Percentiles rank a stretch among this genome's conserved stretches.
phyloP scores from a whole-genome alignment of 441 rosid species.

The Lepidium campestre region DNA sequence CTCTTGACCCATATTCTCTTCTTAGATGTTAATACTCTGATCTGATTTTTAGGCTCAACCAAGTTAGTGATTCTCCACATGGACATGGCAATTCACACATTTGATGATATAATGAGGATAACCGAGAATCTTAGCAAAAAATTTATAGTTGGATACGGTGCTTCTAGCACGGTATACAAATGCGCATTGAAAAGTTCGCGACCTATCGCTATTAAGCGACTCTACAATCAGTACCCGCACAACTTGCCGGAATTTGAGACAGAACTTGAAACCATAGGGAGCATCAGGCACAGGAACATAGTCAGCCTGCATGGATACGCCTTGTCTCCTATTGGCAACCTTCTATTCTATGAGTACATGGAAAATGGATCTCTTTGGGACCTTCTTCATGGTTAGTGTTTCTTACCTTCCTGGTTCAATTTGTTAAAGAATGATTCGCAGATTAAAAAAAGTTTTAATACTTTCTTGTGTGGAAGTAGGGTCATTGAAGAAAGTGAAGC shows the following conservation, averaged over 20 bases:
- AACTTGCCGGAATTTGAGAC: conserved; percentile 82
- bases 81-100: conserved; percentile 89
- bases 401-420: not conserved
- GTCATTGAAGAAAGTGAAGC: conserved; percentile 70
- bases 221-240: conserved; percentile 56
- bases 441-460: not conserved
- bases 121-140: conserved; percentile 83
- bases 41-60: conserved; percentile 46
- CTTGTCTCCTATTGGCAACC: conserved; percentile 68
- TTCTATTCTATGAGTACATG: conserved; percentile 95
- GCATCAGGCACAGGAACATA: conserved; percentile 85
- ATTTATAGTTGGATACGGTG: conserved; percentile 76
- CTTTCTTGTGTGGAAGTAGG: conserved; percentile 40
- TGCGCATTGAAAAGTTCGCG: conserved; percentile 68
- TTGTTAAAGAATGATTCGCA: not conserved
- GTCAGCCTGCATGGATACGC: conserved; percentile 91
- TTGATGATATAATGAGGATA: conserved; percentile 81
- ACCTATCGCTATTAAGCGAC: conserved; percentile 85
- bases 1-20: not conserved
- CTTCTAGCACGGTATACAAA: conserved; percentile 86
- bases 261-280: conserved; percentile 89
- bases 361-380: conserved; percentile 96
- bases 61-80: conserved; percentile 94
- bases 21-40: not conserved
- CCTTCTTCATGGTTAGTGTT: conserved; percentile 80